A percentile compares a stretch with the other conserved stretches of the same genome.
Evolutionary conservation across 2,329 filamentous ascomycete species (phyloP).

Genomic region (Ophiostoma sp.): DNA sequence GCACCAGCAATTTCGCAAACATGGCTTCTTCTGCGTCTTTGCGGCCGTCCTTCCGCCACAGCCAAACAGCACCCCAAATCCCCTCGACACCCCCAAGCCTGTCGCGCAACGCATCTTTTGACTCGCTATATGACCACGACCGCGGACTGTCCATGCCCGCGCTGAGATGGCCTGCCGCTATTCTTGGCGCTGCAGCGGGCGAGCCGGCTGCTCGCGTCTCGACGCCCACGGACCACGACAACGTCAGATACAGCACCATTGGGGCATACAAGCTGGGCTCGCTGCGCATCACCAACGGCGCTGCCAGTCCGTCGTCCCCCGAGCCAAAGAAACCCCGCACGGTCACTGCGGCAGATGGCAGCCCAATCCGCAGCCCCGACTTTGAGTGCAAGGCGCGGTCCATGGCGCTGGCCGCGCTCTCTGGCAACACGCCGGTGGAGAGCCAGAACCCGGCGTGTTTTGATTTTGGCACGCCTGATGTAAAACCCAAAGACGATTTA

Average conservation of each 20-base stretch:
- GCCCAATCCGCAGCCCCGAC: not conserved
- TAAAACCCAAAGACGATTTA: not conserved
- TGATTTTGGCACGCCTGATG: not conserved
- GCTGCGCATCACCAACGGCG: constrained; percentile 57
- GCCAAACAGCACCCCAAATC: constrained; percentile 32
- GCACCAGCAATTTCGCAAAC: constrained; percentile 27
- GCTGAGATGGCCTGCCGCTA: not conserved
- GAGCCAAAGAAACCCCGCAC: constrained; percentile 10
- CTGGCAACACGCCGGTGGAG: constrained; percentile 14
- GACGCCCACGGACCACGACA: constrained; percentile 47
- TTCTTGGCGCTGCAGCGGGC: not conserved
- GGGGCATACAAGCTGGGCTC: constrained; percentile 60
- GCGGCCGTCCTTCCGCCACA: constrained; percentile 31
- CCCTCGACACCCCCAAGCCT: constrained; percentile 38
- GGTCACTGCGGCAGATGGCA: not conserved
- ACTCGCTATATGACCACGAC: not conserved
- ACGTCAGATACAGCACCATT: constrained; percentile 49
- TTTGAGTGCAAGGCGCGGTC: constrained; percentile 15
- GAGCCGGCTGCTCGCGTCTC: constrained; percentile 32
- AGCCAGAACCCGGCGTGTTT: not conserved
- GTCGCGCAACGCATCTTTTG: constrained; percentile 34
- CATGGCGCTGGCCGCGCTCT: constrained; percentile 20
- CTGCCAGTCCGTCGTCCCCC: constrained; percentile 43
- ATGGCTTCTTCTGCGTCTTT: constrained; percentile 19
- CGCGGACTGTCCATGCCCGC: constrained; percentile 36